Base-by-base conservation (phyloP, 2,329 filamentous ascomycete species). In the Podosphaera aphanis region DNA sequence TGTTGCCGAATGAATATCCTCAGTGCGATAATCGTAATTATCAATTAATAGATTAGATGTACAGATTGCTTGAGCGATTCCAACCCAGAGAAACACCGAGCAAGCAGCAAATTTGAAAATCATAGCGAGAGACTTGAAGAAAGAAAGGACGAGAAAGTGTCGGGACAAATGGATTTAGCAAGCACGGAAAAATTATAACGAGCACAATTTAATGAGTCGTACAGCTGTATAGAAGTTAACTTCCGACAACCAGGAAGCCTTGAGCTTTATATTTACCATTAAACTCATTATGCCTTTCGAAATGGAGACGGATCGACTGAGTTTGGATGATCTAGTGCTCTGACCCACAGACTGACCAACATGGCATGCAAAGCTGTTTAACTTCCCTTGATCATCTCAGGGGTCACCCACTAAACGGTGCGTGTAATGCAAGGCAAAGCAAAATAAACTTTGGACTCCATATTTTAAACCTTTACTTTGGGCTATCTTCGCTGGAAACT, bases 1-100 rank as follows among this genome's bases (percentile, higher is more conserved):
- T 2, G 56, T 57, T 3, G 62, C 52, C 39, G 54, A 58, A 51
- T 63, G 63, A 42, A 50, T 52, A 46, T 58, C 57, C 16, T 49
- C 58, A 5, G 57, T 52, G 42, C 54, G 59, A 0, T 55, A 53
- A 10, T 56, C 48, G 52, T 56, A 60, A 46, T 59, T 51, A 41
- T 60, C 57, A 40, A 60, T 48, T 13, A 57, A 25, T 7, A 60
- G 47, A 51, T 56, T 54, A n/a, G 49, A 29, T 40, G 53, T 49
- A 43, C 57, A 59, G 21, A 50, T 54, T 33, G 52, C 51, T 44
- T 49, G 49, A 21, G 48, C 53, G 36, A 42, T 18, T 21, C 37
- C 27, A 13, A 43, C 46, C 44, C 43, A 52, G 19, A 45, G 36
- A 11, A 49, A 41, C 35, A 40, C 46, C 13, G 49, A 40, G 16